phyloP scores from a whole-genome alignment of 352 stramenopile genomes.

The Globisporangium yorkense region DNA sequence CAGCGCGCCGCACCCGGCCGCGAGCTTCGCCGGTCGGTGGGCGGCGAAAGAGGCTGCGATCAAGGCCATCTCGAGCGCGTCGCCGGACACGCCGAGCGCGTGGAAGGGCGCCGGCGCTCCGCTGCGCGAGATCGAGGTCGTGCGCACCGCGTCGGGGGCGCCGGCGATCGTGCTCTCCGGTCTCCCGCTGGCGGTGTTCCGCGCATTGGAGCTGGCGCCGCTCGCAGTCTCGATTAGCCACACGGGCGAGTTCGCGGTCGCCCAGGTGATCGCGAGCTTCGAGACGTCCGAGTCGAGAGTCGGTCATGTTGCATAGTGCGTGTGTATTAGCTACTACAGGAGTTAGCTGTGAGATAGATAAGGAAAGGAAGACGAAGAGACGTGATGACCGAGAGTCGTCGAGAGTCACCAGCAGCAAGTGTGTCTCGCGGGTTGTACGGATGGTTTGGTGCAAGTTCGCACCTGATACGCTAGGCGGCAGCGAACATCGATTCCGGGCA shows the following conservation, averaged over 20 bases:
- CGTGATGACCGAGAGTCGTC: too few species aligned
- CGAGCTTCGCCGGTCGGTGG: constrained; percentile 85
- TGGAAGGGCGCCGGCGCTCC: constrained; percentile 70
- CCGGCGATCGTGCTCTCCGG: constrained; percentile 73
- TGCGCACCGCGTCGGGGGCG: constrained; percentile 70
- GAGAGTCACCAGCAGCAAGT: too few species aligned
- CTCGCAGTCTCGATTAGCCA: constrained; percentile 87
- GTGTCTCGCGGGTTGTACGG: too few species aligned
- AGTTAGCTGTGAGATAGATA: too few species aligned
- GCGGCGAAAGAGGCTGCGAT: constrained; percentile 88
- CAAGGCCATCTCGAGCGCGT: constrained; percentile 84
- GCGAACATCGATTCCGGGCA: too few species aligned
- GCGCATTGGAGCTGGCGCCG: constrained; percentile 56
- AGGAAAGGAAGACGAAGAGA: too few species aligned
- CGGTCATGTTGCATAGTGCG: neutral
- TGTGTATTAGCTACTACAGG: neutral
- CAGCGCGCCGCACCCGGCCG: constrained; percentile 64
- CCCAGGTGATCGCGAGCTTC: neutral
- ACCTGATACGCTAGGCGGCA: too few species aligned
- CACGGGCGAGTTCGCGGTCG: constrained; percentile 78
- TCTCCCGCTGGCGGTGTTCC: constrained; percentile 68
- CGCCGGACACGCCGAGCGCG: constrained; percentile 54
- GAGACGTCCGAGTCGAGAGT: neutral
- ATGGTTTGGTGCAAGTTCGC: too few species aligned
- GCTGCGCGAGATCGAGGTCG: constrained; percentile 84